Evolutionary conservation across 306 rosid genomes (phyloP).

Genomic region (Quercus suber): DNA sequence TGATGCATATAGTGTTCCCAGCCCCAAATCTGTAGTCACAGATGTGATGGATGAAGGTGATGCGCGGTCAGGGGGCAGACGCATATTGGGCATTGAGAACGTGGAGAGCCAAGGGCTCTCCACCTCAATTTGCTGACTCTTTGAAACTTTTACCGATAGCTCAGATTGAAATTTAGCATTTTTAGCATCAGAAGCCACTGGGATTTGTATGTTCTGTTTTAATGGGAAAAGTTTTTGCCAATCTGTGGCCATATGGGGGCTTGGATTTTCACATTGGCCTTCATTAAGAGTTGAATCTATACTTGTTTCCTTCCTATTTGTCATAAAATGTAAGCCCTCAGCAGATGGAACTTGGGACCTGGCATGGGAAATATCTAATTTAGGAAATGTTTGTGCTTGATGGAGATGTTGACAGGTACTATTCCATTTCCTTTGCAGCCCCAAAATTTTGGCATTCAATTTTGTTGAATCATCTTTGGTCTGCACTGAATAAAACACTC

Average conservation of each 20-base stretch:
- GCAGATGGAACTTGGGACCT: constrained; percentile 37
- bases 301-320: constrained; percentile 40
- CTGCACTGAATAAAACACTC: constrained; percentile 71
- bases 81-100: constrained; percentile 20
- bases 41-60: constrained; percentile 42
- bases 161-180: constrained; percentile 22
- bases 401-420: constrained; percentile 57
- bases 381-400: constrained; percentile 42
- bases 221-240: constrained; percentile 30
- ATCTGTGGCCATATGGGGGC: constrained; percentile 29
- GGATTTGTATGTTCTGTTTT: constrained; percentile 32
- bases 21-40: constrained; percentile 91
- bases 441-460: constrained; percentile 37
- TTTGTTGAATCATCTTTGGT: constrained; percentile 47
- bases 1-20: constrained; percentile 71
- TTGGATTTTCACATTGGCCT: constrained; percentile 32
- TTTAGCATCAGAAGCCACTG: constrained; percentile 34
- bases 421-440: constrained; percentile 77
- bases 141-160: constrained; percentile 26
- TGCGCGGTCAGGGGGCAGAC: constrained; percentile 30
- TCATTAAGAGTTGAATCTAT: constrained; percentile 38
- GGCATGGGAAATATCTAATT: constrained; percentile 38
- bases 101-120: constrained; percentile 29
- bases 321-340: constrained; percentile 41
- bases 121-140: constrained; percentile 25